A percentile compares a stretch with the other conserved stretches of the same genome.
These are phyloP conservation scores for Artemisia tridentata DNA, from an alignment of 129 eudicot genomes.

Conservation along the genomic window DNA sequence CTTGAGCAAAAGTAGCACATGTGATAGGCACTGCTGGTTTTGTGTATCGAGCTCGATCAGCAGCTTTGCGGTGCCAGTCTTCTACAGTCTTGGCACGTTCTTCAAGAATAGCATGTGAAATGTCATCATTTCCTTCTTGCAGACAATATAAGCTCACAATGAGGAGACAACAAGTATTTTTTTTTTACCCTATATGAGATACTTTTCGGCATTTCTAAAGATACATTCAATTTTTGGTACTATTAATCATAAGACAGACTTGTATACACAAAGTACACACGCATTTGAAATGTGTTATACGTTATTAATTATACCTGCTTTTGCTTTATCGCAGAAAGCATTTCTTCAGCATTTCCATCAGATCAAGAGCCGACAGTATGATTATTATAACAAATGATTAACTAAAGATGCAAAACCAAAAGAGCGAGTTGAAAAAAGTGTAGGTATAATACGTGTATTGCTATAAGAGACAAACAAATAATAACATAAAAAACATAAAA, in stretches of 20 bases:
- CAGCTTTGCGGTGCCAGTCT: too few relatives aligned
- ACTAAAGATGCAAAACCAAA: background rate
- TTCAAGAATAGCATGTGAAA: slow-evolving; percentile 60
- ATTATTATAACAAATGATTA: slow-evolving; percentile 12
- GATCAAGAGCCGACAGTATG: slow-evolving; percentile 91
- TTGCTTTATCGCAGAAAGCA: slow-evolving; percentile 77
- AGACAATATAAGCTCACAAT: slow-evolving; percentile 21
- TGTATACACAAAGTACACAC: too few relatives aligned
- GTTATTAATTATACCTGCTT: slow-evolving; percentile 41
- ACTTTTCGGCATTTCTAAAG: too few relatives aligned
- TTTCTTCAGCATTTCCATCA: slow-evolving; percentile 94
- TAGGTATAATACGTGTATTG: too few relatives aligned
- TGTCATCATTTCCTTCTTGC: slow-evolving; percentile 72
- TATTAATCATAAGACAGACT: too few relatives aligned
- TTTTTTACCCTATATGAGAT: background rate
- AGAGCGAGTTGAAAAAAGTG: background rate
- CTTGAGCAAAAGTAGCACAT: too few relatives aligned
- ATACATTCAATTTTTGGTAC: too few relatives aligned
- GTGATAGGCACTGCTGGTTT: too few relatives aligned
- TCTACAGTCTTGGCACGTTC: slow-evolving; percentile 78
- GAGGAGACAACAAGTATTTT: background rate
- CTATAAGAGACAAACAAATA: too few relatives aligned
- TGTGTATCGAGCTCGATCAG: too few relatives aligned
- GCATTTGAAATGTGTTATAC: background rate
- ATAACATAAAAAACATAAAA: too few relatives aligned